Base-by-base conservation (phyloP, 2,329 filamentous ascomycete species). In the Shiraia sp. region DNA sequence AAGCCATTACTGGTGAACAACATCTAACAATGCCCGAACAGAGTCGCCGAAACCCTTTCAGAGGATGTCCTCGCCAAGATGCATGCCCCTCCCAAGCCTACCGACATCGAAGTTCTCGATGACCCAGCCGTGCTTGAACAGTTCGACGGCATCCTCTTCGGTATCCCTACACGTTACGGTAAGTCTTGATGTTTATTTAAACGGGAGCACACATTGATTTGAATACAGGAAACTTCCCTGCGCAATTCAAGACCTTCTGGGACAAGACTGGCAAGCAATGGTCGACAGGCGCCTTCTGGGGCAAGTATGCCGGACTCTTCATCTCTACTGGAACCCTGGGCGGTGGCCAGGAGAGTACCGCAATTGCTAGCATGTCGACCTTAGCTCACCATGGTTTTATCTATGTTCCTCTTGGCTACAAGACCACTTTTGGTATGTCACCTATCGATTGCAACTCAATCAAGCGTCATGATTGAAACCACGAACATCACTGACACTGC, bases 381-480 rank as follows among this genome's bases (percentile, higher is more conserved):
- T 78, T 97, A 40, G 72, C 85, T 47, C 93, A 97, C 76, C 93
- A 97, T 78, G 93, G 93, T 64, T 87, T 97, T 75, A 86, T 93
- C 78, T 97, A 87, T 71, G 90, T 97, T n/a, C 93, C 93, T 34
- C 79, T 97, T 40, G 93, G 93, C 41, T 97, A 95, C 79, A 86
- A 88, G 74, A 88, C 85, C 61, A 75, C 83, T 35, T 96, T 96
- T 67, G 68, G 56, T 59, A 52, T 16, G 59, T 25, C 9, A 12
- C n/a, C 4, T 22, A 4, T 22, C 19, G 19, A 8, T 8, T 22
- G 4, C 8, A 22, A 8, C 8, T 22, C 19, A n/a, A 22, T 22
- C 19, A 22, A 22, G 19, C 10, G 15, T 22, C 16, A 14, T 1
- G 9, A 12, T 26, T 22, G 8, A 6, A 13, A 32, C 1, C 19